These are phyloP conservation scores for Eustoma russellianum DNA, from an alignment of 257 asterid species.

Conservation along the genomic window DNA sequence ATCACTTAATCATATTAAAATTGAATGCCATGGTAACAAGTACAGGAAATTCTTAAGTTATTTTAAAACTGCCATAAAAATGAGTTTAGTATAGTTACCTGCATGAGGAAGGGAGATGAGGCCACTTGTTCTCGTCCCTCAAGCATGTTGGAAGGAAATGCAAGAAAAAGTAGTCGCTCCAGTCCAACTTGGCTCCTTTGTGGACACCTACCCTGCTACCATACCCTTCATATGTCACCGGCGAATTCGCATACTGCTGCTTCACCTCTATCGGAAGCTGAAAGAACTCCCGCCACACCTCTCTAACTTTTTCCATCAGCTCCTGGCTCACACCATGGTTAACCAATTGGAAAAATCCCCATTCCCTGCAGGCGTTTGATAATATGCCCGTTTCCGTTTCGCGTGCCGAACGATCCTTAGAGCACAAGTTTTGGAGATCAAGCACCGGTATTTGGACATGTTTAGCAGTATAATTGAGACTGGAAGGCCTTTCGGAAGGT, in stretches of 20 bases:
- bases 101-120: constrained; percentile 52
- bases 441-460: constrained; percentile 32
- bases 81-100: constrained; percentile 27
- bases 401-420: constrained; percentile 26
- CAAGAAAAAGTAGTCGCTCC: constrained; percentile 90
- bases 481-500: constrained; percentile 46
- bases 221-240: constrained; percentile 77
- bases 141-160: constrained; percentile 41
- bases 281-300: constrained; percentile 70
- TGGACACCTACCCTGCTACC: constrained; percentile 84
- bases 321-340: constrained; percentile 68
- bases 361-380: constrained; percentile 58
- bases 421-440: constrained; percentile 42
- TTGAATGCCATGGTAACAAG: not conserved
- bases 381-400: constrained; percentile 20
- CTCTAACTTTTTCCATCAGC: constrained; percentile 39
- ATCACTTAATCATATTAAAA: not conserved
- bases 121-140: constrained; percentile 70
- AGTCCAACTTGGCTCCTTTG: constrained; percentile 58
- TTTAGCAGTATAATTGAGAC: not conserved
- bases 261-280: constrained; percentile 59
- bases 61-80: no score
- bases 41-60: not conserved
- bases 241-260: constrained; percentile 56
- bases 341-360: constrained; percentile 94